These are phyloP conservation scores for Citrus unshiu DNA, from an alignment of 345 rosid species.

Conservation along the genomic window DNA sequence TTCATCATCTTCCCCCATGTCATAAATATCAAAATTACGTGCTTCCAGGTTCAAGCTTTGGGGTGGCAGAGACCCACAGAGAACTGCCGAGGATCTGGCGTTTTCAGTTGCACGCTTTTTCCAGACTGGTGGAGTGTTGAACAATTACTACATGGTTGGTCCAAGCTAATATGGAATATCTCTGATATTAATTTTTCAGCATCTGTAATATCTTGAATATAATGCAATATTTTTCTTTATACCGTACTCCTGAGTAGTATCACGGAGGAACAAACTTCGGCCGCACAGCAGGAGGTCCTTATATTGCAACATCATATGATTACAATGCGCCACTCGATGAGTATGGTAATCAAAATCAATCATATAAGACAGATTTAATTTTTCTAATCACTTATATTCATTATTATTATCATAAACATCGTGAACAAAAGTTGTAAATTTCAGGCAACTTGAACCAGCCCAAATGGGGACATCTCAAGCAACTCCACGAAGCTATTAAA, in stretches of 20 bases:
- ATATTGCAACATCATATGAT: constrained; percentile 32
- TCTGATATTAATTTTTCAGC: not conserved
- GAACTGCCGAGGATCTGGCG: constrained; percentile 43
- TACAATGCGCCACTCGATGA: constrained; percentile 40
- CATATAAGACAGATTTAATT: not conserved
- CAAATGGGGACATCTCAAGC: constrained; percentile 28
- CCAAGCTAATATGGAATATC: not conserved
- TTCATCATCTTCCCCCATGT: not conserved
- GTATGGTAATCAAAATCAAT: constrained; percentile 8
- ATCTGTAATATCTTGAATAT: not conserved
- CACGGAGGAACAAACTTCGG: constrained; percentile 52
- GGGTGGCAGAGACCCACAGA: constrained; percentile 30
- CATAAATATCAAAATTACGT: not conserved
- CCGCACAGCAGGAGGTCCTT: constrained; percentile 43
- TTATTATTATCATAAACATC: not conserved
- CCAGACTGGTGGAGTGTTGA: constrained; percentile 33
- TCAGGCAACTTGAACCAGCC: constrained; percentile 26
- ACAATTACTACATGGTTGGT: constrained; percentile 43
- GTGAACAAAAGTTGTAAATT: not conserved
- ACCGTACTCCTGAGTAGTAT: constrained; percentile 24
- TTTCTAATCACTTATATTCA: not conserved
- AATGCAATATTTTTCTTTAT: not conserved
- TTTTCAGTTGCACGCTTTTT: constrained; percentile 38
- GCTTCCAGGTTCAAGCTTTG: constrained; percentile 32
- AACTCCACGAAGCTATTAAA: constrained; percentile 9